Evolutionary conservation across 495 filamentous ascomycete species (phyloP), one percentile per base, ranked within the genome.

Genomic region (Podospora pseudocomata): DNA sequence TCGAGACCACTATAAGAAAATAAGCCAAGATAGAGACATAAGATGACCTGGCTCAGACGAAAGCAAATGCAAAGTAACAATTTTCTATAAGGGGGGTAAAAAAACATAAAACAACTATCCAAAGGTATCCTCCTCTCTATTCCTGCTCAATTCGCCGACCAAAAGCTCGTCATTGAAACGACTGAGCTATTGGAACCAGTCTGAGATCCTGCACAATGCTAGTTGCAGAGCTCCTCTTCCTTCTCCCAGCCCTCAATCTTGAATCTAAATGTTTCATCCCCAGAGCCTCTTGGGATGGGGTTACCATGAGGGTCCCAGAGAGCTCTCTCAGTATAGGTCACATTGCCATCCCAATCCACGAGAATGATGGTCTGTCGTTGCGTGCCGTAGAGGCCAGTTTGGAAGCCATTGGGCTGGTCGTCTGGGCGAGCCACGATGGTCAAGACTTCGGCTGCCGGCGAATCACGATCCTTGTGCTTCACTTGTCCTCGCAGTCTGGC

Each of bases 281-380:
- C 88, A 64, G 86, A 69, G 3, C 86, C 87, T 28, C 82, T 78
- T 19, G 84, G 80, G 57, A 93, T 80, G 7, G 86, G 81, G 49
- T 86, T 85, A 4, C 85, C 91, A 39, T 90, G 73, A 5, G 81
- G 77, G 76, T 94, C 92, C 78, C 86, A 96, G 55, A 98, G 81
- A 27, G 92, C 91, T 65, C 96, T 86, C 79, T 99, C 95, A 66
- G 89, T 85, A 74, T 91, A 97, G 15, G 87, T 89, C 56, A 96
- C 87, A 62, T 88, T 86, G 16, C 94, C 94, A 20, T 89, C 81
- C 74, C 85, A 85, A 69, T 88, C 87, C 28, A 97, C 89, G 19
- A 98, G 82, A 27, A 98, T 80, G 15, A 98, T 81, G 0, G 92
- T 96, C 82, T 99, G 94, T 70, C 92, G 88, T 76, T 96, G 92